Percentiles rank a stretch among this genome's conserved stretches.
phyloP scores from a whole-genome alignment of 2,329 filamentous ascomycete genomes.

The Neopestalotiopsis rosae region DNA sequence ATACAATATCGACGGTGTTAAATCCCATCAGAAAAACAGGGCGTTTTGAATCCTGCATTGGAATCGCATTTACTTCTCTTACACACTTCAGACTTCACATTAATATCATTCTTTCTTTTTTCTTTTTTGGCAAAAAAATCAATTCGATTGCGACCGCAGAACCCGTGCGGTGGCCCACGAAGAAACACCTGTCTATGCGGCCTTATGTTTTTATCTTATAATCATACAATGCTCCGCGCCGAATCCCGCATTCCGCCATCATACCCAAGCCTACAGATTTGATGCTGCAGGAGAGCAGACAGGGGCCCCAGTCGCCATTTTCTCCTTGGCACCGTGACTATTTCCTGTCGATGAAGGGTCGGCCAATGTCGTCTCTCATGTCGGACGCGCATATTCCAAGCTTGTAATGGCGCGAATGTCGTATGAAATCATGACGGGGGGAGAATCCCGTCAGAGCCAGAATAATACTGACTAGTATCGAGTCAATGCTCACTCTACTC shows the following conservation, averaged over 20 bases:
- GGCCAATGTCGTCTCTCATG: conserved; percentile 3
- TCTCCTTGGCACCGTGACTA: not conserved
- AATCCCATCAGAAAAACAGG: not conserved
- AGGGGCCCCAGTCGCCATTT: not conserved
- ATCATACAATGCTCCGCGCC: conserved; percentile 11
- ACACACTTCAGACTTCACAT: not conserved
- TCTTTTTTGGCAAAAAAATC: not conserved
- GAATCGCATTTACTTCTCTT: not conserved
- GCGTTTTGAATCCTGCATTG: not conserved
- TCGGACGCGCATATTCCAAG: conserved; percentile 9
- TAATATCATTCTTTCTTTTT: not conserved
- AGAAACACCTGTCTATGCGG: conserved; percentile 15
- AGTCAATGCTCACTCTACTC: conserved; percentile 58
- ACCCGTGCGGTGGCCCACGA: not conserved
- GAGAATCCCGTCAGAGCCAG: not conserved
- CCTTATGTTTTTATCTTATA: conserved; percentile 13
- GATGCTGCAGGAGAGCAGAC: not conserved
- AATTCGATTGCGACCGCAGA: not conserved
- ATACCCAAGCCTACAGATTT: not conserved
- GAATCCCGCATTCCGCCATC: not conserved
- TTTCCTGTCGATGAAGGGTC: conserved; percentile 12
- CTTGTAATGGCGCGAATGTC: not conserved
- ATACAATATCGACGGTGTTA: not conserved
- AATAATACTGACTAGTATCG: not conserved
- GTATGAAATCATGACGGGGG: not conserved